Base-by-base conservation (phyloP, 2,329 filamentous ascomycete species). In the Alternaria sp. region DNA sequence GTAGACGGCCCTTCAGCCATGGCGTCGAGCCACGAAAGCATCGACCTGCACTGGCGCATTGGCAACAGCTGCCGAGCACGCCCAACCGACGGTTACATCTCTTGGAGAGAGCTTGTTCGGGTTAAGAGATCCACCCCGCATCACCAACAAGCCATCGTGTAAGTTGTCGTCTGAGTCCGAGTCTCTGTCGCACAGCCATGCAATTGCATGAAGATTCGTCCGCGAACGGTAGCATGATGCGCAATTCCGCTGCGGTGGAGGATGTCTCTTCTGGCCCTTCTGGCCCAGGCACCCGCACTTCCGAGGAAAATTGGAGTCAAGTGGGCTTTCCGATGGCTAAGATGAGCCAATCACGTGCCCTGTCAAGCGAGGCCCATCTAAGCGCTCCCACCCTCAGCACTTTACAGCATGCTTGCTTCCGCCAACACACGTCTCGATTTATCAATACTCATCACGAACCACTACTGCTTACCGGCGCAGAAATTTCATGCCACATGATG, bases 51-150 rank as follows among this genome's bases (percentile, higher is more conserved):
- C 30, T 26, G 32, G 56, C 44, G 32, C 26, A 59, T 62, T 59
- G 60, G 60, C 56, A 62, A 55, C 56, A 59, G 45, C 43, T 40
- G 60, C 63, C 54, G 54, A 68, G 63, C 56, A 57, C 25, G 46
- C 45, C 54, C 30, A 59, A 59, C 47, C 25, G 26, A 43, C 46
- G 17, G 50, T 26, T 43, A 54, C 54, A 56, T 32, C 54, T 54
- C 57, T 64, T 59, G 54, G 54, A 57, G 32, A 5, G 63, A 59
- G 65, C 63, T 68, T 68, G 57, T 68, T 55, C 30, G 45, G 17
- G 46, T 40, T 25, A 56, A 59, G 54, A 59, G 54, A 43, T 56
- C 46, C 55, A 56, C 60, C 36, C 61, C n/a, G 46, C 40, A 57
- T 54, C 21, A 45, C 10, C 25, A 23, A n/a, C 32, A 44, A 30